These are phyloP conservation scores for Cladosporium phlei DNA, from an alignment of 2,329 filamentous ascomycete genomes.

Conservation along the genomic window DNA sequence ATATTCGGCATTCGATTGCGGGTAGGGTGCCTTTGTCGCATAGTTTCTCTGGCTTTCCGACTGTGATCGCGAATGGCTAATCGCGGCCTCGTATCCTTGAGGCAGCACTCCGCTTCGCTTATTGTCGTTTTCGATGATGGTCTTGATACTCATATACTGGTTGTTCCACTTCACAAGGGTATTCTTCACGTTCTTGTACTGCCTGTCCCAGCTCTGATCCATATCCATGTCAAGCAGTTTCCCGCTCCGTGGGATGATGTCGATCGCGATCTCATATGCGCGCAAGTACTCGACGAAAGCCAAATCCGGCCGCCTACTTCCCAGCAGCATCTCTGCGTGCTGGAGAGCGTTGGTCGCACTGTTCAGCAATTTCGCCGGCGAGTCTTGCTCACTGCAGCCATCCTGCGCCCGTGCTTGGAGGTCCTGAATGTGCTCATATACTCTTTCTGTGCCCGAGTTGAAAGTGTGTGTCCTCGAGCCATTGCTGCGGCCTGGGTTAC, in stretches of 20 bases:
- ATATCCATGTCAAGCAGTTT: slow-evolving; percentile 10
- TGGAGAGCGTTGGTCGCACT: slow-evolving; percentile 38
- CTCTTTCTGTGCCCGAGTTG: slow-evolving; percentile 17
- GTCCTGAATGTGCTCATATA: slow-evolving; percentile 39
- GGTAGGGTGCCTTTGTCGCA: slow-evolving; percentile 13
- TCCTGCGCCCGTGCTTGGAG: slow-evolving; percentile 38
- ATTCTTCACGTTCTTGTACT: slow-evolving; percentile 40
- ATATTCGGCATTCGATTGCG: slow-evolving; percentile 6
- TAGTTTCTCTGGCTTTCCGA: slow-evolving; percentile 18
- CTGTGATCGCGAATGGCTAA: slow-evolving; percentile 14
- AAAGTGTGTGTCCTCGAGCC: slow-evolving; percentile 8
- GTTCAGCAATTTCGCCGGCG: slow-evolving; percentile 35
- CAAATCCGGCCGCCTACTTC: slow-evolving; percentile 58
- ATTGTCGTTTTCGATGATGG: slow-evolving; percentile 50
- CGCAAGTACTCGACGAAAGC: slow-evolving; percentile 82
- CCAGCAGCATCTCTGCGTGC: slow-evolving; percentile 55
- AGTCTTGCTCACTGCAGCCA: slow-evolving; percentile 24
- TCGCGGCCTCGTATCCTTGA: slow-evolving; percentile 10
- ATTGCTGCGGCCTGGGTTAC: slow-evolving; percentile 11
- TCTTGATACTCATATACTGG: slow-evolving; percentile 44
- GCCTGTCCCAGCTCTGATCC: slow-evolving; percentile 11
- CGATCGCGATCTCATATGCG: slow-evolving; percentile 72
- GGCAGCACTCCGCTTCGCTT: slow-evolving; percentile 47
- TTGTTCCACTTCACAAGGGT: slow-evolving; percentile 30
- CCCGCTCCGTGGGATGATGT: slow-evolving; percentile 66